Evolutionary conservation across 129 eudicot species (phyloP), one percentile per base, ranked within the genome.

Genomic region (Calendula officinalis): DNA sequence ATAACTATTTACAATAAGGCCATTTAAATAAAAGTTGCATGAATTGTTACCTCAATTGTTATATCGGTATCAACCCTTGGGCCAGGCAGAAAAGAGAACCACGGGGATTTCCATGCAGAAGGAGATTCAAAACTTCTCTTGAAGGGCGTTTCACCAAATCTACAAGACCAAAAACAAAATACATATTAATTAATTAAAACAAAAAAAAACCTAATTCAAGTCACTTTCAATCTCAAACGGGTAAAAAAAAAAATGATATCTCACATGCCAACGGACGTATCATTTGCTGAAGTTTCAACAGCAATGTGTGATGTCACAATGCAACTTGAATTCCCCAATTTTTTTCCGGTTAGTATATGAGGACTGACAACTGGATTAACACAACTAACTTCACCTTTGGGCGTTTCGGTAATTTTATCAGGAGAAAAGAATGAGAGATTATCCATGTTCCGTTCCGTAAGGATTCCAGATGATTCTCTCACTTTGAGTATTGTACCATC

Each of bases 31-130:
- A 27, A 10, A 36, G 44, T 6, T 36, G 44, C 4, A 56, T 6
- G 27, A 2, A 6, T 42, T 12, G 10, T 49, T 82, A 91, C 97
- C 85, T 91, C 97, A 54, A 87, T 80, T 3, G 87, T 91, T 50
- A 91, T 82, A 39, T 91, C 96, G 15, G 95, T 82, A 68, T 91
- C 96, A 42, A 84, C 73, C 73, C 86, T 81, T 46, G 98, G 85
- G 48, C 94, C 94, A 36, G 92, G 87, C 37, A 78, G 63, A 51
- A 84, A 85, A 61, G 86, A 76, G 76, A 78, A 85, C 99, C 96
- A 92, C 46, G 99, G 99, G n/a, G 99, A 91, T 75, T 80, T 91
- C 96, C 94, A 91, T 9, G 94, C 94, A 45, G 98, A 91, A 70
- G 98, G 98, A 59, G 98, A 91, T 54, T 91, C 98, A 71, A 91